These are phyloP conservation scores for Fusarium sp. DNA, from an alignment of 2,329 filamentous ascomycete genomes.

Conservation along the genomic window DNA sequence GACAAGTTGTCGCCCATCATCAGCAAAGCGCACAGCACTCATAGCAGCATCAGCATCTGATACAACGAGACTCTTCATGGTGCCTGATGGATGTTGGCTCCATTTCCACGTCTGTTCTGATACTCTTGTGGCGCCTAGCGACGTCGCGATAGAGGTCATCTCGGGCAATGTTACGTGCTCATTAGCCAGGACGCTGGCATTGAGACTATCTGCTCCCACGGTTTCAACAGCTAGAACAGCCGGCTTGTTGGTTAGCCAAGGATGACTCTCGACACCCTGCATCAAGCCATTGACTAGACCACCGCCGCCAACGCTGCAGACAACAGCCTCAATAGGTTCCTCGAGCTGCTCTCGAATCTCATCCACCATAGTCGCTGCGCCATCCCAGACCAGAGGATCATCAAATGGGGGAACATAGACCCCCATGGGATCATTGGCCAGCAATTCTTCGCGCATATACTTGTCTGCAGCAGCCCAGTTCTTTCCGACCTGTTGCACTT, in stretches of 20 bases:
- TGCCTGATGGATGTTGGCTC: constrained; percentile 60
- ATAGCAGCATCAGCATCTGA: constrained; percentile 79
- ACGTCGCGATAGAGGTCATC: constrained; percentile 83
- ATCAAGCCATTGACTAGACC: constrained; percentile 84
- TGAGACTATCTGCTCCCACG: constrained; percentile 78
- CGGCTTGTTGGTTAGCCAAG: constrained; percentile 54
- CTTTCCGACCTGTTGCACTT: constrained; percentile 77
- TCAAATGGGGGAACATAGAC: constrained; percentile 82
- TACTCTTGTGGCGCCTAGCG: constrained; percentile 81
- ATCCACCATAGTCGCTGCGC: constrained; percentile 72
- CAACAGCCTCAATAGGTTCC: constrained; percentile 74
- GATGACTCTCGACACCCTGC: constrained; percentile 72
- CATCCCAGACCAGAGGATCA: constrained; percentile 77
- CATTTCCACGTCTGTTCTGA: constrained; percentile 77
- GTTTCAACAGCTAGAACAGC: constrained; percentile 83
- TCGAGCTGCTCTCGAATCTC: constrained; percentile 61
- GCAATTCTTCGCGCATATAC: constrained; percentile 72
- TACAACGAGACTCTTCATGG: constrained; percentile 55
- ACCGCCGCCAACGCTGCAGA: constrained; percentile 86
- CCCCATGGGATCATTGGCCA: constrained; percentile 65
- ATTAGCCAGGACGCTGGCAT: constrained; percentile 70
- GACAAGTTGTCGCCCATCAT: constrained; percentile 86
- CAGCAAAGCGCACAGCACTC: constrained; percentile 81
- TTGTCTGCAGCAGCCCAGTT: constrained; percentile 79
- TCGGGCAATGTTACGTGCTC: constrained; percentile 73